Evolutionary conservation across 495 filamentous ascomycete species (phyloP).

Genomic region (Friedmanniomyces endolithicus): DNA sequence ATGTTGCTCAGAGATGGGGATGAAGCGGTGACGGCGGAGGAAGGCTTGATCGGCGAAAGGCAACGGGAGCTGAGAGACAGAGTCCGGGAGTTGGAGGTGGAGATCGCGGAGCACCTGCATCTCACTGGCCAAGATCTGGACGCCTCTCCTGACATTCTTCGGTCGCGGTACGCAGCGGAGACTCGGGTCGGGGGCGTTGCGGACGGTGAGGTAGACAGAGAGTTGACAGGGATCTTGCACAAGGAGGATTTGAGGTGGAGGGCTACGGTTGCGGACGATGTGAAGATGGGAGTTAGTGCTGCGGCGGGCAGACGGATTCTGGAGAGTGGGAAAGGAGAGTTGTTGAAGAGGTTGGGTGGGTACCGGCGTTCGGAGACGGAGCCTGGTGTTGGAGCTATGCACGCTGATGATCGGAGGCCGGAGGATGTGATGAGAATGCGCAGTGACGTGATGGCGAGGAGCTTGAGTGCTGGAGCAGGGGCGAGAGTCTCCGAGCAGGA

Average conservation of each 20-base stretch:
- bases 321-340: conserved; percentile 28
- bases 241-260: not conserved
- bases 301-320: conserved; percentile 28
- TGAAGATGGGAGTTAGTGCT: conserved; percentile 27
- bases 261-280: conserved; percentile 20
- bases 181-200: not conserved
- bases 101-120: conserved; percentile 8
- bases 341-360: conserved; percentile 30
- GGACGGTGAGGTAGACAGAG: not conserved
- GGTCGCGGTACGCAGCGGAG: not conserved
- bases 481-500: not conserved
- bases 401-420: too few relatives aligned
- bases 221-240: not conserved
- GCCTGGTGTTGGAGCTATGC: too few relatives aligned
- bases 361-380: not conserved
- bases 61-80: not conserved
- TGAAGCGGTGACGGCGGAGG: not conserved
- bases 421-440: too few relatives aligned
- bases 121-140: not conserved
- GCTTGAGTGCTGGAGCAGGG: not conserved
- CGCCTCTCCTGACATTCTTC: not conserved
- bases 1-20: not conserved
- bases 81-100: conserved; percentile 3
- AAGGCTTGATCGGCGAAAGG: not conserved
- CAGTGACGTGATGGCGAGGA: not conserved